Base-by-base conservation (phyloP, 176 grass and related monocot genomes). In the Coix lacrymajobi region DNA sequence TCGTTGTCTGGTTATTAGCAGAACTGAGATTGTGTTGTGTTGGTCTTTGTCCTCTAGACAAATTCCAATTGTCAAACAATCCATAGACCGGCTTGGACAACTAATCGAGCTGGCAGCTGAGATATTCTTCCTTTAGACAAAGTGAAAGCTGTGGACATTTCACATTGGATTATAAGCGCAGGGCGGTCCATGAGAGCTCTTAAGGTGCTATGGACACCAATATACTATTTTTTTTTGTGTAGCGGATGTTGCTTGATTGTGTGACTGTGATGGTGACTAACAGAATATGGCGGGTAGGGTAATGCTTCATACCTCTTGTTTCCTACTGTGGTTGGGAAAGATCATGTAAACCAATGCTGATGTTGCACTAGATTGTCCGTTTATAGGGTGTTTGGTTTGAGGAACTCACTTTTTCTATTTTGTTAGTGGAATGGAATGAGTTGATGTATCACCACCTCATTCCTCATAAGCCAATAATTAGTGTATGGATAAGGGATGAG, bases 221-320 rank as follows among this genome's bases (percentile, higher is more conserved):
- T 73, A 51, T n/a, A 43, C 25, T 48, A 9, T 0, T 10, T 56
- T 80, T 83, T 57, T 10, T 32, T 26, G 25, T 49, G 12, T 51
- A 28, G 12, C 29, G 14, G 81, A 80, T 38, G 71, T 40, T 75
- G 82, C 80, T 76, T 52, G 87, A 66, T 64, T 65, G 26, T 45
- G 15, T 28, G 31, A 34, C 36, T 45, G 15, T 28, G 31, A 34
- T 49, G 62, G 77, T 79, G 62, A 48, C 30, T 36, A 25, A 51
- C 62, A 66, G 10, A 65, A 66, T 33, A 16, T 34, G 3, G 20
- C 2, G 3, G 41, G 22, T 3, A 14, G 3, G 41, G 22, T 3
- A 14, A 74, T 33, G 9, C 9, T 7, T n/a, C 46, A 20, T n/a
- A 17, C 17, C 26, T 20, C 3, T 48, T 49, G 24, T 9, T 49